These are phyloP conservation scores for Breviolum minutum DNA, from an alignment of 73 alveolate species.

Conservation along the genomic window DNA sequence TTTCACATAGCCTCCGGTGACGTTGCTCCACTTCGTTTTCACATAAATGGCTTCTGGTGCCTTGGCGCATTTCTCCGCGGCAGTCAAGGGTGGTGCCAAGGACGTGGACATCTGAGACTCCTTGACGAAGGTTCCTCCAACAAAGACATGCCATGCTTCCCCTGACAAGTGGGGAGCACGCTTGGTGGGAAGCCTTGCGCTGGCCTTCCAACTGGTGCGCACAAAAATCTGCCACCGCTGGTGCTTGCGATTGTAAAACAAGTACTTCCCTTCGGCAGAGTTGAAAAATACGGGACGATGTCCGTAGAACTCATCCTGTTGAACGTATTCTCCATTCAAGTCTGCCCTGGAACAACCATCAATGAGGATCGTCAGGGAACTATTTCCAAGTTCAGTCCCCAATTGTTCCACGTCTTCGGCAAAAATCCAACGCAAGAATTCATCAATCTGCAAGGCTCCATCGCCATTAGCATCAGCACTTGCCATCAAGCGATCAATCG, in stretches of 20 bases:
- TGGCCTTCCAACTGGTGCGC: conserved; percentile 59
- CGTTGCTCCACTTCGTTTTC: conserved; percentile 36
- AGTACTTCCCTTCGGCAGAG: conserved; percentile 44
- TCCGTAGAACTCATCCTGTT: conserved; percentile 40
- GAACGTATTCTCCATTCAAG: conserved; percentile 47
- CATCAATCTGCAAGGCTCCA: conserved; percentile 31
- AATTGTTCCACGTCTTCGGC: conserved; percentile 18
- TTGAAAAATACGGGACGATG: conserved; percentile 52
- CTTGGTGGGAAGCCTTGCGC: conserved; percentile 34
- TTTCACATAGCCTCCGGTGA: conserved; percentile 42
- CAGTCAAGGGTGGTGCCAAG: conserved; percentile 17
- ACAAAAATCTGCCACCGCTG: conserved; percentile 60
- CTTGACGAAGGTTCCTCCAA: neutral
- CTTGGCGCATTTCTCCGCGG: conserved; percentile 25
- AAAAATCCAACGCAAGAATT: conserved; percentile 34
- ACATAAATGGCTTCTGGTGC: conserved; percentile 32
- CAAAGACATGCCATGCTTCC: conserved; percentile 37
- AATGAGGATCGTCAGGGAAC: conserved; percentile 11
- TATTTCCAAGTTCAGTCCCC: conserved; percentile 18
- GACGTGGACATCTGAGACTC: neutral
- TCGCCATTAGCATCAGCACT: conserved; percentile 40
- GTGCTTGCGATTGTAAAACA: conserved; percentile 40
- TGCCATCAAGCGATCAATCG: conserved; percentile 15
- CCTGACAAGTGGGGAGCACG: conserved; percentile 31
- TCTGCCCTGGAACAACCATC: conserved; percentile 42